A percentile compares a stretch with the other conserved stretches of the same genome.
These are phyloP conservation scores for Wickerhamiella hasegawae DNA, from an alignment of 805 yeast genomes.

Conservation along the genomic window DNA sequence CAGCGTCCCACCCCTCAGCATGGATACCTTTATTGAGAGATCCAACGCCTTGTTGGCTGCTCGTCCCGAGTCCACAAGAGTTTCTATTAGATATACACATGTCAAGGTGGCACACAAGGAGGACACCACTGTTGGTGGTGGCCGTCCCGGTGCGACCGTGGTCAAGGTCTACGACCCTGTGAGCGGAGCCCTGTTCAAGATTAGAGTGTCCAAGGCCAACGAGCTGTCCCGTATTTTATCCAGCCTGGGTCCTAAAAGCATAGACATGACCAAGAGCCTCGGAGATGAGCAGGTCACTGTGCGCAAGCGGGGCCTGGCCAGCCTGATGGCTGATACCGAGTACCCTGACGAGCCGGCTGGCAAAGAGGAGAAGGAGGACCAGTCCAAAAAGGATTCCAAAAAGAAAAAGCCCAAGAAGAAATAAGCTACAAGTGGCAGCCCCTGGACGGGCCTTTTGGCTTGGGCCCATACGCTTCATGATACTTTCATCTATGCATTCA, in stretches of 20 bases:
- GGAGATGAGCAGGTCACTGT: constrained; percentile 1
- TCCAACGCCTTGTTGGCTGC: constrained; percentile 29
- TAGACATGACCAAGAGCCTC: constrained; percentile 10
- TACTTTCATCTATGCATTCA: too few species aligned
- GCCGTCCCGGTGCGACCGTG: constrained; percentile 21
- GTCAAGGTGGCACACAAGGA: constrained; percentile 15
- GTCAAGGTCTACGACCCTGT: constrained; percentile 54
- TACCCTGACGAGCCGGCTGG: constrained; percentile 6
- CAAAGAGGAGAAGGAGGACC: too few species aligned
- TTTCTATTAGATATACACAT: constrained; percentile 25
- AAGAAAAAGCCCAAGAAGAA: background rate
- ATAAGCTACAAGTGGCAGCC: too few species aligned
- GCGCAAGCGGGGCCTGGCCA: constrained; percentile 18
- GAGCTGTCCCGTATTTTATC: constrained; percentile 61
- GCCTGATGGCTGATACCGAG: constrained; percentile 18
- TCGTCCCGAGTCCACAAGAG: constrained; percentile 25
- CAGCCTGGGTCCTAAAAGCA: constrained; percentile 39
- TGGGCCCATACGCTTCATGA: too few species aligned
- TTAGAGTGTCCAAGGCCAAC: constrained; percentile 43
- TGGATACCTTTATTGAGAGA: constrained; percentile 29
- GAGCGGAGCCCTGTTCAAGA: constrained; percentile 44
- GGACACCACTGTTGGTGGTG: constrained; percentile 17
- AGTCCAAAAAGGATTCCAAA: background rate
- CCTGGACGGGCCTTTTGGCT: too few species aligned
- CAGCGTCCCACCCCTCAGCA: constrained; percentile 6